Percentiles rank a stretch among this genome's conserved stretches.
Evolutionary conservation across 176 grass and related monocot genomes (phyloP).

Genomic region (Saccharum spontaneum): DNA sequence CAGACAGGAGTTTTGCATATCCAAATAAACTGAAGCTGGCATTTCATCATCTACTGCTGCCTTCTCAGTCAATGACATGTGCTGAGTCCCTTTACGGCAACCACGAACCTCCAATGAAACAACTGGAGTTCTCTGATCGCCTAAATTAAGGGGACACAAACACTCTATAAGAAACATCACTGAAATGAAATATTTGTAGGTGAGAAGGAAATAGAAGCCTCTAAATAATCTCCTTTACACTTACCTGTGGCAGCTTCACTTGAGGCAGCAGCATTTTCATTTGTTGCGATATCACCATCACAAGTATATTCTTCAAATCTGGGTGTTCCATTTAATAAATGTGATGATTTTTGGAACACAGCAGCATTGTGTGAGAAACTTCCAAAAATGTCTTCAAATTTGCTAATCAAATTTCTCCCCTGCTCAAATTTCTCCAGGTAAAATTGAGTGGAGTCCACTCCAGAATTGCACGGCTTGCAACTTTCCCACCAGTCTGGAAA

Average conservation of each 20-base stretch:
- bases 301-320: conserved; percentile 26
- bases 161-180: conserved; percentile 20
- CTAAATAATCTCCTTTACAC: background rate
- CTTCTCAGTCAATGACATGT: conserved; percentile 21
- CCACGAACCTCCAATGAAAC: background rate
- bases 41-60: conserved; percentile 16
- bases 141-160: conserved; percentile 29
- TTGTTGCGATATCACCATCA: conserved; percentile 1
- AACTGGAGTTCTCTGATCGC: background rate
- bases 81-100: background rate
- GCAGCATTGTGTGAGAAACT: background rate
- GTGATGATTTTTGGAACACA: background rate
- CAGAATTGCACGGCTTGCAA: background rate
- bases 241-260: background rate
- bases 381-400: background rate
- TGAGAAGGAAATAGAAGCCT: background rate
- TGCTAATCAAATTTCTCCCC: background rate
- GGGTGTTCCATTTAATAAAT: conserved; percentile 3
- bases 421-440: conserved; percentile 28
- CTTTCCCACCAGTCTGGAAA: conserved; percentile 35
- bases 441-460: background rate
- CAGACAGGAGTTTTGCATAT: background rate
- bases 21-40: conserved; percentile 21
- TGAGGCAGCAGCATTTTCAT: conserved; percentile 13
- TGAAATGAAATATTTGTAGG: conserved; percentile 20